Evolutionary conservation across 2,329 filamentous ascomycete species (phyloP).

Genomic region (Boeremia exigua): DNA sequence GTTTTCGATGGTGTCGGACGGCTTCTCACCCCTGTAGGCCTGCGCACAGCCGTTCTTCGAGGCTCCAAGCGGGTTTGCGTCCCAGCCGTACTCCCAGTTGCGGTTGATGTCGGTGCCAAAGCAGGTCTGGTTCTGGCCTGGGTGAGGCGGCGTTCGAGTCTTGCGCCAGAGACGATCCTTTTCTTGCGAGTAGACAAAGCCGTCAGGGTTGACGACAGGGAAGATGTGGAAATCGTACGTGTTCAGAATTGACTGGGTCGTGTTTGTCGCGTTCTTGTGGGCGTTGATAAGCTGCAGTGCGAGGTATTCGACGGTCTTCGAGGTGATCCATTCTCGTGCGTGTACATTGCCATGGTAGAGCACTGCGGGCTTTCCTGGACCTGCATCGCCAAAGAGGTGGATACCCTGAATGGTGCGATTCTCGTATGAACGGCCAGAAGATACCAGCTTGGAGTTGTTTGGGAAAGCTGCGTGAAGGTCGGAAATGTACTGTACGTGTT

Average conservation of each 20-base stretch:
- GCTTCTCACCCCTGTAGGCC: slow-evolving; percentile 38
- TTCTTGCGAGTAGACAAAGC: slow-evolving; percentile 44
- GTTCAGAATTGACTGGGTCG: slow-evolving; percentile 35
- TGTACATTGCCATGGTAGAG: slow-evolving; percentile 25
- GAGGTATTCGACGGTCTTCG: slow-evolving; percentile 34
- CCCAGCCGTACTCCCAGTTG: slow-evolving; percentile 44
- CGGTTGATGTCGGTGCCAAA: slow-evolving; percentile 43
- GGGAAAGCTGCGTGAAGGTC: slow-evolving; percentile 27
- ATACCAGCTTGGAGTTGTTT: slow-evolving; percentile 28
- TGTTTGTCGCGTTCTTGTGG: slow-evolving; percentile 24
- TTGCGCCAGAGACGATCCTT: slow-evolving; percentile 46
- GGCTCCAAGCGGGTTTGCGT: slow-evolving; percentile 33
- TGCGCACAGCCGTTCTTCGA: slow-evolving; percentile 39
- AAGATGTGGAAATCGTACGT: slow-evolving; percentile 34
- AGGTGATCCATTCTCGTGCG: slow-evolving; percentile 53
- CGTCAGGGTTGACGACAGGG: slow-evolving; percentile 32
- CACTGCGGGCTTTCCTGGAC: slow-evolving; percentile 48
- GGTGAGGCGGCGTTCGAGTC: slow-evolving; percentile 37
- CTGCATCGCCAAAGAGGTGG: slow-evolving; percentile 30
- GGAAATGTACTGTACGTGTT: slow-evolving; percentile 28
- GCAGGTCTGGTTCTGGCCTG: slow-evolving; percentile 34
- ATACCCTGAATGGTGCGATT: slow-evolving; percentile 32
- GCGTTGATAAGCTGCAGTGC: slow-evolving; percentile 26
- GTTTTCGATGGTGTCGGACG: slow-evolving; percentile 39
- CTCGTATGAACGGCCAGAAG: slow-evolving; percentile 28